Base-by-base conservation (phyloP, 768 basidiomycete genomes). In the Clitopilus hobsonii region DNA sequence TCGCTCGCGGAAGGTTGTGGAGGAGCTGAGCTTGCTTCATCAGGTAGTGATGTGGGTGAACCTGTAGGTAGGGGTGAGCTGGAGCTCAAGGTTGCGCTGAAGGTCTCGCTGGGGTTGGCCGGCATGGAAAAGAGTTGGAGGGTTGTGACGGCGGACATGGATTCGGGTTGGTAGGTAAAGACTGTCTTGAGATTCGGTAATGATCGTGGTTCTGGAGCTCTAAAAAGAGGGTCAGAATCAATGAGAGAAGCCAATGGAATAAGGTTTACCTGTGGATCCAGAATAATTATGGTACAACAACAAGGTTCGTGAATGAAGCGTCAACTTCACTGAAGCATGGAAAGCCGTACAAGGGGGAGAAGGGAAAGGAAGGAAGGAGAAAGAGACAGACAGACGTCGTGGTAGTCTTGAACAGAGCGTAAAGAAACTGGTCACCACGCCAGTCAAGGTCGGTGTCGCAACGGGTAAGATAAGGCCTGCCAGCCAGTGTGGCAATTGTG, bases 1-100 rank as follows among this genome's bases (percentile, higher is more conserved):
- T 52, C 14, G 22, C 53, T 45, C 11, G 22, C 38, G 6, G 60
- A 45, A 16, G 52, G 38, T 52, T 25, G 3, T 47, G 28, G 28
- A 26, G 14, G 28, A 49, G 24, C 38, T n/a, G 23, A n/a, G 10
- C 24, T 29, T 29, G 28, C 8, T n/a, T 29, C 41, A 30, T 16
- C 48, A 23, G 29, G 20, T 23, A 30, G 22, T 25, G 24, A 8
- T 5, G 20, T 24, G 18, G 53, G 7, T 13, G 45, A n/a, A n/a
- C n/a, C 30, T 45, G n/a, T 38, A 11, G 38, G 25, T 7, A 6
- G 53, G 51, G 56, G 57, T 52, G 54, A 50, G 52, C 52, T 50
- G 47, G 41, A 28, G 38, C 14, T n/a, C n/a, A n/a, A n/a, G n/a
- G n/a, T n/a, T n/a, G n/a, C n/a, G n/a, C n/a, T n/a, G n/a, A n/a